phyloP scores from a whole-genome alignment of 2,329 filamentous ascomycete species.

The Paracamarosporium sp. region DNA sequence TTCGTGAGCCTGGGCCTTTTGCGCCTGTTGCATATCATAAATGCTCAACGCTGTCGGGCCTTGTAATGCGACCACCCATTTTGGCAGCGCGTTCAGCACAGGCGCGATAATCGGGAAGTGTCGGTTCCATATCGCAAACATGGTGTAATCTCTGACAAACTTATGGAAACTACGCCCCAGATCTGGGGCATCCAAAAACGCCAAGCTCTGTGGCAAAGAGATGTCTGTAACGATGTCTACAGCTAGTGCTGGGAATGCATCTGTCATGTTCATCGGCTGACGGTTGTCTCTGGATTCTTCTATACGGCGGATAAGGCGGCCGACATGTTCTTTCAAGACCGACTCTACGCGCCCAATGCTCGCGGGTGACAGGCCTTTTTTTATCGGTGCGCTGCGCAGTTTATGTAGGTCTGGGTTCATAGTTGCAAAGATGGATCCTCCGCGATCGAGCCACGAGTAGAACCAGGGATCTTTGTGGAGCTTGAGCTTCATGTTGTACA shows the following conservation, averaged over 20 bases:
- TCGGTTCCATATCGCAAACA: slow-evolving; percentile 3
- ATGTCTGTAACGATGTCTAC: slow-evolving; percentile 11
- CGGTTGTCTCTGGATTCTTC: not conserved
- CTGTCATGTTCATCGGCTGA: not conserved
- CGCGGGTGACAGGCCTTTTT: slow-evolving; percentile 7
- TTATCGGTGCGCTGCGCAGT: slow-evolving; percentile 6
- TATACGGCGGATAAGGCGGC: slow-evolving; percentile 1
- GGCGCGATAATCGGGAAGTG: not conserved
- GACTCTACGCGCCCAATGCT: slow-evolving; percentile 5
- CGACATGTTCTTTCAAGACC: slow-evolving; percentile 8
- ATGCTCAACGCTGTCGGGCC: slow-evolving; percentile 6
- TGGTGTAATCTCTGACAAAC: slow-evolving; percentile 1
- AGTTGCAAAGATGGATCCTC: slow-evolving; percentile 13
- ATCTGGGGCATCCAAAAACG: slow-evolving; percentile 8
- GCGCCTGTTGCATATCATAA: not conserved
- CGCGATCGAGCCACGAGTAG: slow-evolving; percentile 12
- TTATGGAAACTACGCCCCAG: slow-evolving; percentile 3
- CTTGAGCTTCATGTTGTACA: slow-evolving; percentile 26
- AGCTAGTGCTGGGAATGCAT: slow-evolving; percentile 6
- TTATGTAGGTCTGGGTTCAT: slow-evolving; percentile 12
- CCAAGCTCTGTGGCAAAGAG: slow-evolving; percentile 2
- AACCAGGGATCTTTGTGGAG: slow-evolving; percentile 18
- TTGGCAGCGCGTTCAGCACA: not conserved
- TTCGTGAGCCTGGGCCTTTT: slow-evolving; percentile 4
- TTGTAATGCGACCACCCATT: slow-evolving; percentile 7